phyloP scores from a whole-genome alignment of 371 early-diverging fungal genomes.

The Mucor plumbeus region DNA sequence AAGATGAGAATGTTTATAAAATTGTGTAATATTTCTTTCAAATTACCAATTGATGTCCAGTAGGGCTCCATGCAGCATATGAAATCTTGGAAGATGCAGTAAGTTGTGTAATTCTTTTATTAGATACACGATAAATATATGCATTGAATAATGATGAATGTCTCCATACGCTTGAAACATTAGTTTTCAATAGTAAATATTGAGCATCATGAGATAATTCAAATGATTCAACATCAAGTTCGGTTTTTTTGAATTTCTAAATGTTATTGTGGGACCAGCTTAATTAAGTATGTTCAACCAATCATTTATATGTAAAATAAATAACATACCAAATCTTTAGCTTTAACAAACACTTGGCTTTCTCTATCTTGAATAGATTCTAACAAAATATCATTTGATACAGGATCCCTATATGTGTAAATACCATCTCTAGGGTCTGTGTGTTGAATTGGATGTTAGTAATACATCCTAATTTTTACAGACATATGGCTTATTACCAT shows the following conservation, averaged over 20 bases:
- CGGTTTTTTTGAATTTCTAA: neutral
- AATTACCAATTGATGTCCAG: conserved; percentile 70
- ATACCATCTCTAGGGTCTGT: conserved; percentile 51
- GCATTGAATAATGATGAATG: conserved; percentile 83
- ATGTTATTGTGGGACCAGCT: neutral
- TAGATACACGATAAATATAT: conserved; percentile 70
- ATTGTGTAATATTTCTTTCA: too few relatives aligned
- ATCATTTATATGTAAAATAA: neutral
- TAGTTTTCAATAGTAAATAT: conserved; percentile 73
- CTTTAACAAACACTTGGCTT: conserved; percentile 38
- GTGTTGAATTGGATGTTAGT: neutral
- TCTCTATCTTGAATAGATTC: conserved; percentile 42
- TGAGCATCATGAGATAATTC: conserved; percentile 80
- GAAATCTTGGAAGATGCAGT: conserved; percentile 53
- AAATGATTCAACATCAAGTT: conserved; percentile 49
- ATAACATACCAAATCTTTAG: conserved; percentile 38
- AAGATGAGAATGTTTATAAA: neutral
- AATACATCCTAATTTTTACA: neutral
- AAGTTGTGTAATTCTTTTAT: conserved; percentile 63
- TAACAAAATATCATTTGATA: conserved; percentile 52
- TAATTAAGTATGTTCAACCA: neutral
- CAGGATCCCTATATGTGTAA: conserved; percentile 49
- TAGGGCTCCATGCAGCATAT: conserved; percentile 81
- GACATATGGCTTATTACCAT: conserved; percentile 36
- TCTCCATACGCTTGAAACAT: conserved; percentile 79